A percentile compares a stretch with the other conserved stretches of the same genome.
Evolutionary conservation across 2,329 filamentous ascomycete genomes (phyloP).

Genomic region (Nemania sp.): DNA sequence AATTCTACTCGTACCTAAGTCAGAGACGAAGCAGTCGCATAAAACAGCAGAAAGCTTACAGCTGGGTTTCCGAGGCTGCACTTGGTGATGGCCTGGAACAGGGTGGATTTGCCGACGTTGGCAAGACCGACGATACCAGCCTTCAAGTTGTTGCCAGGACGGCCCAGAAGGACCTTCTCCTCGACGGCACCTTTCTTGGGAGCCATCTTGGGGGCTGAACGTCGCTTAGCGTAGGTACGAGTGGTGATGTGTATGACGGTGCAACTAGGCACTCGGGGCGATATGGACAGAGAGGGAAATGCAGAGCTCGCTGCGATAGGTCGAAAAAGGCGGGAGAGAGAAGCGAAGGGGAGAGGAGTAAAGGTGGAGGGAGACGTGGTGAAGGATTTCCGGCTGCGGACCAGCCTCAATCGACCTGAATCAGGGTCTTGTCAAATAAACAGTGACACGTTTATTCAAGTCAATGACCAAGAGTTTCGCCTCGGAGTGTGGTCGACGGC

Average conservation of each 20-base stretch:
- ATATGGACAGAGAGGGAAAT: conserved; percentile 57
- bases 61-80: conserved; percentile 96
- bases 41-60: conserved; percentile 66
- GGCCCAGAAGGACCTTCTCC: conserved; percentile 95
- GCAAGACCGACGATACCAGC: conserved; percentile 99
- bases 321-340: conserved; percentile 61
- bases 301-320: conserved; percentile 76
- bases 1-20: conserved; percentile 74
- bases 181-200: conserved; percentile 93
- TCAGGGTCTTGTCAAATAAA: conserved; percentile 30
- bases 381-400: conserved; percentile 54
- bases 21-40: conserved; percentile 46
- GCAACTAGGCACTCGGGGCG: conserved; percentile 61
- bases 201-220: conserved; percentile 77
- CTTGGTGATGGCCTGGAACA: conserved; percentile 99
- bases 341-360: conserved; percentile 63
- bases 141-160: conserved; percentile 98
- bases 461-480: conserved; percentile 36
- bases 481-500: conserved; percentile 39
- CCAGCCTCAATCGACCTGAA: conserved; percentile 54
- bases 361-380: conserved; percentile 59
- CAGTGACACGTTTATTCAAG: conserved; percentile 41
- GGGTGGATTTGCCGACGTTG: conserved; percentile 98
- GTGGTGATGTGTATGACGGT: conserved; percentile 59
- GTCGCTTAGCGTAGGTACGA: conserved; percentile 71